Conservation (phyloP, 2,329 filamentous ascomycete species). For the Phaeosphaeria sp. region DNA sequence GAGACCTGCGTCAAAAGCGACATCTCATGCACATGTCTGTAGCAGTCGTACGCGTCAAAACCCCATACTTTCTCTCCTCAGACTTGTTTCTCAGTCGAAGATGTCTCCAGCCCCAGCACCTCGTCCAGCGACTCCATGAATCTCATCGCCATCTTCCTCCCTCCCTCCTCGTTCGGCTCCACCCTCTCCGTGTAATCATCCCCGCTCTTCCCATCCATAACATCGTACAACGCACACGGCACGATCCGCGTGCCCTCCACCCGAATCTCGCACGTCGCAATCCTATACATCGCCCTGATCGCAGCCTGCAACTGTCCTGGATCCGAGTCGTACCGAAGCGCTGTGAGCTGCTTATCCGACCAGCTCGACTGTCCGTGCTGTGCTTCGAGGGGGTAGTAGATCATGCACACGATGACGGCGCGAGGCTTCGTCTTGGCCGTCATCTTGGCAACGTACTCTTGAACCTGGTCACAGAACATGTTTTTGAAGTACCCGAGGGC, state of each 20-base stretch:
- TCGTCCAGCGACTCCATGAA: constrained; percentile 29
- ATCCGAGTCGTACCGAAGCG: constrained; percentile 38
- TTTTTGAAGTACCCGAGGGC: constrained; percentile 39
- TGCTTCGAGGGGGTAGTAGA: constrained; percentile 46
- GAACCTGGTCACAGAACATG: constrained; percentile 36
- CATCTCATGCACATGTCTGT: not conserved
- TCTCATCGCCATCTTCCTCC: constrained; percentile 41
- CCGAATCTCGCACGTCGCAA: constrained; percentile 33
- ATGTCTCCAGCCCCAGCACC: not conserved
- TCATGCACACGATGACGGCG: constrained; percentile 47
- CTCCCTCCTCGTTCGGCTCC: constrained; percentile 43
- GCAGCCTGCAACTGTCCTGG: constrained; percentile 41
- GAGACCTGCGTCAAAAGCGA: not conserved
- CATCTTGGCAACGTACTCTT: constrained; percentile 36
- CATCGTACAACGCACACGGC: constrained; percentile 41
- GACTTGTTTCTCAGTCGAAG: not conserved
- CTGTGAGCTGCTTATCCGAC: constrained; percentile 40
- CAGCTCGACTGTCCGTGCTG: constrained; percentile 37
- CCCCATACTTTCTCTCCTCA: not conserved
- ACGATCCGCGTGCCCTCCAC: constrained; percentile 39
- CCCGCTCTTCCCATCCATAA: constrained; percentile 37
- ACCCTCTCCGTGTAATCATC: constrained; percentile 44
- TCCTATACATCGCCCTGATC: constrained; percentile 41
- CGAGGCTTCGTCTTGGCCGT: constrained; percentile 38
- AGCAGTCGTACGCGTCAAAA: no score